phyloP scores from a whole-genome alignment of 306 rosid species.

The Cicer bijugum region DNA sequence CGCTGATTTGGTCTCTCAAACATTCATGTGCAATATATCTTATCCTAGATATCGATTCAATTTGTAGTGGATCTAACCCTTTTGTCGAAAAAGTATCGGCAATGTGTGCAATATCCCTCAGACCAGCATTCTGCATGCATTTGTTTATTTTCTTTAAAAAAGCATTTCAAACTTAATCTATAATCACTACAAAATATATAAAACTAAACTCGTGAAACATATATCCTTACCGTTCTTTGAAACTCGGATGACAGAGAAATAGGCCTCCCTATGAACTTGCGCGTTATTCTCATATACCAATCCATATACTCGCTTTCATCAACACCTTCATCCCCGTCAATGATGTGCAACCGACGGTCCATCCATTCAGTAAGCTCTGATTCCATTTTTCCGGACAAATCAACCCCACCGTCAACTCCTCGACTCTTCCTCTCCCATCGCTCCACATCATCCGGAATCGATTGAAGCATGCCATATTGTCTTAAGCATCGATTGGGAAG shows the following conservation, averaged over 20 bases:
- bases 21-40: slow-evolving; percentile 88
- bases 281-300: slow-evolving; percentile 87
- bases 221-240: slow-evolving; percentile 88
- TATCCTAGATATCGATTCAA: slow-evolving; percentile 79
- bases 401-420: slow-evolving; percentile 99
- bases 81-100: slow-evolving; percentile 87
- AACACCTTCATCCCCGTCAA: slow-evolving; percentile 69
- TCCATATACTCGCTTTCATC: slow-evolving; percentile 91
- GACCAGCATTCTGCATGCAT: slow-evolving; percentile 86
- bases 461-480: slow-evolving; percentile 86
- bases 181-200: slow-evolving; percentile 22
- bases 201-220: slow-evolving; percentile 40
- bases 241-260: slow-evolving; percentile 96
- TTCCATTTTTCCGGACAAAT: slow-evolving; percentile 95
- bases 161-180: slow-evolving; percentile 52
- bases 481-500: slow-evolving; percentile 91
- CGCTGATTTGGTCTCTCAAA: slow-evolving; percentile 91
- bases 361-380: slow-evolving; percentile 86
- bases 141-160: slow-evolving; percentile 51
- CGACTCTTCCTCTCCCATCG: slow-evolving; percentile 99
- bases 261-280: slow-evolving; percentile 97
- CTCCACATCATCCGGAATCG: slow-evolving; percentile 87
- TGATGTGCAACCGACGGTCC: slow-evolving; percentile 70
- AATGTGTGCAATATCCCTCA: slow-evolving; percentile 90
- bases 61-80: slow-evolving; percentile 86